Conservation (phyloP, 129 eudicot species). For the Centella asiatica region DNA sequence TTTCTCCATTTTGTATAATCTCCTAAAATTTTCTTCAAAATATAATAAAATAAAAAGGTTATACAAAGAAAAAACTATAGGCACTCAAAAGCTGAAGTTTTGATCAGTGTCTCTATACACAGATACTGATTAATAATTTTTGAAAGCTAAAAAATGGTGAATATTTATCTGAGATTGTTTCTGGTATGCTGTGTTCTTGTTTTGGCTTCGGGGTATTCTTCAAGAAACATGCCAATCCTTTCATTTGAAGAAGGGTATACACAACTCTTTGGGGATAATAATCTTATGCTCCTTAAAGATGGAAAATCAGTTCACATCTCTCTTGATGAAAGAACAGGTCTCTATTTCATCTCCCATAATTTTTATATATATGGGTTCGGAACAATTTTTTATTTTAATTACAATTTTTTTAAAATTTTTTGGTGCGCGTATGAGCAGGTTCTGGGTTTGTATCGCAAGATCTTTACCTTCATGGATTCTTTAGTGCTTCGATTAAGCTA, state of each 20-base stretch:
- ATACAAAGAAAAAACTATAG: neutral
- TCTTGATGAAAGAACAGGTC: conserved; percentile 54
- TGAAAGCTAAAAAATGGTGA: conserved; percentile 13
- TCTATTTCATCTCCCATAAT: neutral
- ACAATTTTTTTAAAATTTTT: neutral
- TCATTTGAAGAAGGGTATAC: conserved; percentile 65
- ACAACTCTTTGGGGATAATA: conserved; percentile 47
- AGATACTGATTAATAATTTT: neutral
- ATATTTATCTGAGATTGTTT: conserved; percentile 4
- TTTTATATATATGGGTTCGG: neutral
- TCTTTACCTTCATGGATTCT: conserved; percentile 27
- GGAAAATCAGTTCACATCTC: conserved; percentile 52
- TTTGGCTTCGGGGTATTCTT: conserved; percentile 24
- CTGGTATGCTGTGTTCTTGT: conserved; percentile 17
- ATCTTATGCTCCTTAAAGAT: conserved; percentile 45
- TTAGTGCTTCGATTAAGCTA: conserved; percentile 29
- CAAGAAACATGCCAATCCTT: conserved; percentile 36
- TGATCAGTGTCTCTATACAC: neutral
- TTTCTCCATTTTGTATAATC: no score
- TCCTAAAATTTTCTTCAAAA: no score
- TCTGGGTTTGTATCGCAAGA: conserved; percentile 32
- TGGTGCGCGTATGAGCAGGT: conserved; percentile 14
- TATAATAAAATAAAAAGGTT: no score
- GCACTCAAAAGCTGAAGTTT: neutral
- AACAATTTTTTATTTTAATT: neutral